These are phyloP conservation scores for Pseudogymnoascus sp. DNA, from an alignment of 2,329 filamentous ascomycete genomes.

Conservation along the genomic window DNA sequence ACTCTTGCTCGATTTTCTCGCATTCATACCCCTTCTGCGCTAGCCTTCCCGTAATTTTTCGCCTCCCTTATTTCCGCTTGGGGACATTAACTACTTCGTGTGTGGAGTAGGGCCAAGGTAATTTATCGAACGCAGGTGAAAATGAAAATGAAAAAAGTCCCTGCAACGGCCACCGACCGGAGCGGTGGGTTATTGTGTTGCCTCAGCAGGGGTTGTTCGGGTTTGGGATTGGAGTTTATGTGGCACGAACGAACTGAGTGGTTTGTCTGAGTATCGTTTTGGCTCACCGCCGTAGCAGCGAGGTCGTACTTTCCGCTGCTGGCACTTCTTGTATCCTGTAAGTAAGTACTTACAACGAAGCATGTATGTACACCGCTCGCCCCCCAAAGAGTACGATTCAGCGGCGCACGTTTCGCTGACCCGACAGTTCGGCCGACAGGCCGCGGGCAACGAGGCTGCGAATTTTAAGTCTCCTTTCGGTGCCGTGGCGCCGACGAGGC, in stretches of 20 bases:
- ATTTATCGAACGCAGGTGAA: not conserved
- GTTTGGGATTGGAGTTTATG: not conserved
- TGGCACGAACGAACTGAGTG: not conserved
- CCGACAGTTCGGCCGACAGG: not conserved
- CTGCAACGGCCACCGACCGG: not conserved
- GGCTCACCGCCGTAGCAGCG: not conserved
- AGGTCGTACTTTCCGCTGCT: not conserved
- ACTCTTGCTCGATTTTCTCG: not conserved
- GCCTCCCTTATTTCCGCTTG: not conserved
- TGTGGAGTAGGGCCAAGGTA: not conserved
- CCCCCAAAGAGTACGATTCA: not conserved
- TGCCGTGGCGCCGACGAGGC: not conserved
- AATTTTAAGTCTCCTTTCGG: not conserved
- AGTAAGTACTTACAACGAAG: not conserved
- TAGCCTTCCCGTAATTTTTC: not conserved
- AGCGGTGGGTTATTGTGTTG: not conserved
- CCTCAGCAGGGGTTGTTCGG: not conserved
- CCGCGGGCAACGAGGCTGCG: not conserved
- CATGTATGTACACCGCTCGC: not conserved
- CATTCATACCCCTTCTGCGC: not conserved
- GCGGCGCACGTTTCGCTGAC: not conserved
- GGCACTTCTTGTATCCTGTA: not conserved
- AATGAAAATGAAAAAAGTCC: not conserved
- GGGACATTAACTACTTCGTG: not conserved
- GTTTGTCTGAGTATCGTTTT: not conserved